Base-by-base conservation (phyloP, 176 grass and related monocot species). In the Oryza brachyantha region DNA sequence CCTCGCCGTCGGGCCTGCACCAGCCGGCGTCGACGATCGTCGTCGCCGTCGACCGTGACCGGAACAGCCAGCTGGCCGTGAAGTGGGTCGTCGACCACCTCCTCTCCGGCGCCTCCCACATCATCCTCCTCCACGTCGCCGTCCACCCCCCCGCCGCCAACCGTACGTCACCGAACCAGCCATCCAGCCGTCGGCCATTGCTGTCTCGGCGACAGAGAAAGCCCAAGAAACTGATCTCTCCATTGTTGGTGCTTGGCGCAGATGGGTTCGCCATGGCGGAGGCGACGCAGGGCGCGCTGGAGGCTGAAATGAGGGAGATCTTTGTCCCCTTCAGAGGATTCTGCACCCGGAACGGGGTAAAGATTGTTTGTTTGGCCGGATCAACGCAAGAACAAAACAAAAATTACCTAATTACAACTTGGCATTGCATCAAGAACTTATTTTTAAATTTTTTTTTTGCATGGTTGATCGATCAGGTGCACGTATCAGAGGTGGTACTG, bases 51-150 rank as follows among this genome's bases (percentile, higher is more conserved):
- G 85, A 94, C 68, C 77, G 65, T 14, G 90, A 94, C 69, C 89
- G 89, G 66, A 91, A 91, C 71, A 98, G 92, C 88, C 87, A 94
- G 24, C 86, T 86, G 28, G 90, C 96, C 43, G 84, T 89, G 79
- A 94, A 90, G 77, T 98, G 96, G 96, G 86, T 88, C 3, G 62
- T 87, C 36, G 85, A 98, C 76, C 79, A 98, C 77, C 85, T 98
- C 50, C 77, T 91, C 77, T 60, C 85, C 46, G 81, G 79, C 77
- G 65, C 66, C 81, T 86, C 80, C 1, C 62, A 80, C 66, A 69
- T 98, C 43, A 22, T 89, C 19, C 90, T 95, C 77, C 76, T 98
- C 74, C 96, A 98, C 70, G 90, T 98, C 65, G 78, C 79, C 52
- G 83, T 37, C 28, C 85, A 76, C 63, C 35, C 70, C 43, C n/a